Conservation (phyloP, 2,329 filamentous ascomycete genomes). For the Cladosporium sp. region DNA sequence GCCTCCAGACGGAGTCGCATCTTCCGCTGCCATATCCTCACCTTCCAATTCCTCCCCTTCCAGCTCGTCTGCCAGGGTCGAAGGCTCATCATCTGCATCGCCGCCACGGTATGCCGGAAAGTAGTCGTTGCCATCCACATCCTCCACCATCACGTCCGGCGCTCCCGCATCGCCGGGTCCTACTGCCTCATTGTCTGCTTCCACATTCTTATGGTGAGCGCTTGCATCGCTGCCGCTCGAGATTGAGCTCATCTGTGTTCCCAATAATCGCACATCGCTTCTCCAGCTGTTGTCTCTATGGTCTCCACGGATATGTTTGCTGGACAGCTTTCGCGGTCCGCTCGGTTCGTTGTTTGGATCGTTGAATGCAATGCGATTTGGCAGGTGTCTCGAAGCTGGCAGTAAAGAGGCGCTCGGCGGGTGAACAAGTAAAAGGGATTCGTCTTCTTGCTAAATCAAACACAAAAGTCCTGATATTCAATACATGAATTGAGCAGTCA, state of each 20-base stretch:
- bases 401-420: too few relatives aligned
- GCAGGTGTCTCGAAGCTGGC: too few relatives aligned
- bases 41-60: conserved; percentile 8
- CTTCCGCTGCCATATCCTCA: conserved; percentile 15
- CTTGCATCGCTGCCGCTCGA: conserved; percentile 58
- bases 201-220: conserved; percentile 52
- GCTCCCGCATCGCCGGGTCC: conserved; percentile 20
- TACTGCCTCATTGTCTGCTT: conserved; percentile 31
- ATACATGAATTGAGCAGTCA: too few relatives aligned
- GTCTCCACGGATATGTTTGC: not conserved
- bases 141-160: conserved; percentile 8
- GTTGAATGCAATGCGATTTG: too few relatives aligned
- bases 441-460: too few relatives aligned
- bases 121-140: conserved; percentile 7
- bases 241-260: conserved; percentile 64
- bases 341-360: not conserved
- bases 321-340: not conserved
- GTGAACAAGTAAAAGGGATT: too few relatives aligned
- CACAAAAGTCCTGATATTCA: too few relatives aligned
- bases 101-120: not conserved
- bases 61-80: conserved; percentile 11
- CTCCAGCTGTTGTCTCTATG: conserved; percentile 14
- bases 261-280: conserved; percentile 50
- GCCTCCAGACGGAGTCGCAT: conserved; percentile 4
- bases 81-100: not conserved